Evolutionary conservation across 1,284 basidiomycete genomes (phyloP).

Genomic region (Malassezia globosa): DNA sequence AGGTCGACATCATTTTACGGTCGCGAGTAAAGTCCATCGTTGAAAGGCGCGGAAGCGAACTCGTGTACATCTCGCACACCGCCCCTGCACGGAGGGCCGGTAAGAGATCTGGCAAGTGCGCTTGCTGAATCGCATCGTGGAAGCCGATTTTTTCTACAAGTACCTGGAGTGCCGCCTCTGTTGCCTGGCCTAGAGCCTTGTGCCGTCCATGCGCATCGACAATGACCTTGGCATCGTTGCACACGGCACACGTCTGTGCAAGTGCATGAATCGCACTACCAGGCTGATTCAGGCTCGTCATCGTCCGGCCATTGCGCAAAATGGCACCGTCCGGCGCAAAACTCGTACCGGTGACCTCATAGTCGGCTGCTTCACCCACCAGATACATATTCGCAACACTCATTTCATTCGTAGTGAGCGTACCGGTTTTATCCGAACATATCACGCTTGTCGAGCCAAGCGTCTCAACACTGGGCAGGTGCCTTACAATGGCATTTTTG

Average conservation of each 20-base stretch:
- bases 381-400: conserved; percentile 34
- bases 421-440: conserved; percentile 48
- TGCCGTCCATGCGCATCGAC: conserved; percentile 61
- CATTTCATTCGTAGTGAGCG: conserved; percentile 47
- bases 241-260: conserved; percentile 38
- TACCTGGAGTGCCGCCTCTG: conserved; percentile 52
- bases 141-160: conserved; percentile 72
- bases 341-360: conserved; percentile 35
- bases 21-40: conserved; percentile 97
- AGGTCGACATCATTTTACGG: conserved; percentile 97
- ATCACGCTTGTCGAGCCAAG: conserved; percentile 46
- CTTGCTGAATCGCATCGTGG: conserved; percentile 49
- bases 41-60: conserved; percentile 65
- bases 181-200: conserved; percentile 84
- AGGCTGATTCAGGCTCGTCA: conserved; percentile 22
- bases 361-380: conserved; percentile 20
- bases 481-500: conserved; percentile 45
- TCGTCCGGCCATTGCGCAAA: conserved; percentile 18
- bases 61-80: conserved; percentile 66
- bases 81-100: conserved; percentile 62
- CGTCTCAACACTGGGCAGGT: conserved; percentile 44
- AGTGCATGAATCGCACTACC: conserved; percentile 38
- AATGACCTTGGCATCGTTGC: conserved; percentile 40
- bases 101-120: conserved; percentile 55
- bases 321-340: conserved; percentile 37